Percentiles rank a stretch among this genome's conserved stretches.
Conservation (phyloP, 2,329 filamentous ascomycete genomes). For the Bretziella fagacearum region DNA sequence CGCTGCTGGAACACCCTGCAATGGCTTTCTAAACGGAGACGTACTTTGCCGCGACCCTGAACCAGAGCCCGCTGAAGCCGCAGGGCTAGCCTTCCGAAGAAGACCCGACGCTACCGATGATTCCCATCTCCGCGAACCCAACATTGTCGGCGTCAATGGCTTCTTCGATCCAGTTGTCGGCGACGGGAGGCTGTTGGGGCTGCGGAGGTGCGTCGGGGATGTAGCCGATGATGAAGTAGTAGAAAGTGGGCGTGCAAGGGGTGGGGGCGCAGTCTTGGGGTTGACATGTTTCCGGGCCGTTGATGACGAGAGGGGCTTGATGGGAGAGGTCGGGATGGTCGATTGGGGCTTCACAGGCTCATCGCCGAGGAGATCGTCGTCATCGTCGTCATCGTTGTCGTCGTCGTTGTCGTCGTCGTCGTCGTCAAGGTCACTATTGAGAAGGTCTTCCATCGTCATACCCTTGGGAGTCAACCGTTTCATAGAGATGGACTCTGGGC, state of each 20-base stretch:
- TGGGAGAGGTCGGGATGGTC: neutral
- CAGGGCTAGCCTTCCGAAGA: constrained; percentile 23
- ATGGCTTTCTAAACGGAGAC: constrained; percentile 12
- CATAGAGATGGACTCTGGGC: constrained; percentile 28
- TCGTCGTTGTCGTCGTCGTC: constrained; percentile 16
- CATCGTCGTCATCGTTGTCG: no score
- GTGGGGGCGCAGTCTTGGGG: neutral
- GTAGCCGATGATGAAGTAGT: neutral
- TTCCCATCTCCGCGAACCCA: constrained; percentile 23
- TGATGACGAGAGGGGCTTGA: neutral
- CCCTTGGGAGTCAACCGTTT: constrained; percentile 31
- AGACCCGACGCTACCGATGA: constrained; percentile 28
- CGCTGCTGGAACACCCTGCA: neutral
- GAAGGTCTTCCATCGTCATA: constrained; percentile 25
- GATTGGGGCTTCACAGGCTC: constrained; percentile 8
- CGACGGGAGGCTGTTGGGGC: neutral
- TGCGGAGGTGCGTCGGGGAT: neutral
- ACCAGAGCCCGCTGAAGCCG: constrained; percentile 16
- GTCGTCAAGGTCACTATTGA: constrained; percentile 24
- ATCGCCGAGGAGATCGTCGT: constrained; percentile 24
- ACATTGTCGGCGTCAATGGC: constrained; percentile 25
- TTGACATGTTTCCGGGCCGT: neutral
- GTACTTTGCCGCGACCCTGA: constrained; percentile 6
- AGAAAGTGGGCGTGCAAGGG: neutral
- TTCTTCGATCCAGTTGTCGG: constrained; percentile 18